Conservation (phyloP, 495 filamentous ascomycete genomes). For the Tuber borchii region DNA sequence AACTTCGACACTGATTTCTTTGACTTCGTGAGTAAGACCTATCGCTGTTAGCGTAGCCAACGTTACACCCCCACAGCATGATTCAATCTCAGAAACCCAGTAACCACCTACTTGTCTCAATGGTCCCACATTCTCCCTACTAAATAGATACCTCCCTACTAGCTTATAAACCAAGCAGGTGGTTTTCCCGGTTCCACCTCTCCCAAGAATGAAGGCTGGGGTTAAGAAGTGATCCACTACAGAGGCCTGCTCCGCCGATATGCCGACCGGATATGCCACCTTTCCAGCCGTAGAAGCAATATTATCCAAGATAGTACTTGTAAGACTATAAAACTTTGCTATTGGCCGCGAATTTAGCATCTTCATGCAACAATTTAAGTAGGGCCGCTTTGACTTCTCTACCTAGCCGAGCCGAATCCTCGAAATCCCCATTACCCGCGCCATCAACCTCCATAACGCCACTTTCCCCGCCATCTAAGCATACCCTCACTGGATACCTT, state of each 20-base stretch:
- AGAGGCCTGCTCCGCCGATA: too few relatives aligned
- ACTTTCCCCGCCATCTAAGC: neutral
- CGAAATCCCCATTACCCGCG: neutral
- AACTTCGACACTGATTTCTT: constrained; percentile 44
- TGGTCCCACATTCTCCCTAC: constrained; percentile 9
- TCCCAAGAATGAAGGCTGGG: too few relatives aligned
- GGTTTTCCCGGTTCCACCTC: too few relatives aligned
- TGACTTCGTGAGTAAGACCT: neutral
- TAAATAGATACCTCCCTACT: constrained; percentile 19
- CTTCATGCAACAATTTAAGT: too few relatives aligned
- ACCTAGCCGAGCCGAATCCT: constrained; percentile 9
- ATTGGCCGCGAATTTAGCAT: neutral
- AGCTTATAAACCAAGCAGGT: constrained; percentile 47
- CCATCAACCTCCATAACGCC: neutral
- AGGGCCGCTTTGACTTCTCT: too few relatives aligned
- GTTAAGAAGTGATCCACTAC: too few relatives aligned
- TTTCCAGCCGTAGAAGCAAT: constrained; percentile 4
- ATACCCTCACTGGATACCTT: neutral
- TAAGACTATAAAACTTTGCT: constrained; percentile 27
- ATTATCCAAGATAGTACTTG: constrained; percentile 11
- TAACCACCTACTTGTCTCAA: constrained; percentile 2
- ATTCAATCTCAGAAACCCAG: neutral
- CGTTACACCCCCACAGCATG: neutral
- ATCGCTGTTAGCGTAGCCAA: neutral
- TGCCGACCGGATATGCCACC: constrained; percentile 45